Conservation (phyloP, 495 filamentous ascomycete species). For the Bacidia gigantensis region DNA sequence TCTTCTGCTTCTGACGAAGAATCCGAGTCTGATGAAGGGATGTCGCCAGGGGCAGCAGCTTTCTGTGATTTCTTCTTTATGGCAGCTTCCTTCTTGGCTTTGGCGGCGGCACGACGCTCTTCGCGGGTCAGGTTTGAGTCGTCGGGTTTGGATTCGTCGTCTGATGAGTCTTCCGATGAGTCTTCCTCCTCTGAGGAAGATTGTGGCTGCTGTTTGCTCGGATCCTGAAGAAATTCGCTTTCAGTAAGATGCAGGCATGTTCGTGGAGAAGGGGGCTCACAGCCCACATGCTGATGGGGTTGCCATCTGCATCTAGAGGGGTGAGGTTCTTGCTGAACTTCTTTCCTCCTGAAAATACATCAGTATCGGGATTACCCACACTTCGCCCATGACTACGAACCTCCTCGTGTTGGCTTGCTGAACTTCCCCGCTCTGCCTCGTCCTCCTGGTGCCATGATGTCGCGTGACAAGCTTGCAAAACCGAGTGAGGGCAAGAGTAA, state of each 20-base stretch:
- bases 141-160: constrained; percentile 20
- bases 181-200: constrained; percentile 33
- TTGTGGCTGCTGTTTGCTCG: constrained; percentile 29
- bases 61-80: constrained; percentile 51
- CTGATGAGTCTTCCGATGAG: constrained; percentile 27
- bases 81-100: constrained; percentile 83
- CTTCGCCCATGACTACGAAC: constrained; percentile 32
- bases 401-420: constrained; percentile 82
- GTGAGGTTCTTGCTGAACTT: constrained; percentile 82
- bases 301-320: constrained; percentile 75
- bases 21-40: constrained; percentile 57
- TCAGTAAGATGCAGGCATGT: neutral
- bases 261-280: constrained; percentile 28
- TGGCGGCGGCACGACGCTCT: constrained; percentile 73
- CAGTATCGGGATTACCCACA: constrained; percentile 5
- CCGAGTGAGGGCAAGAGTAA: too few species aligned
- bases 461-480: too few species aligned
- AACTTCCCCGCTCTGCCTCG: constrained; percentile 84
- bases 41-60: constrained; percentile 62
- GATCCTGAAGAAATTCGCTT: constrained; percentile 28
- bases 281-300: constrained; percentile 61
- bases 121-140: constrained; percentile 57
- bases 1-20: constrained; percentile 46
- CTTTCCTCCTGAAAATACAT: constrained; percentile 59
- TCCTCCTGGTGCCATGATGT: constrained; percentile 48